These are phyloP conservation scores for Endoconidiophora laricicola DNA, from an alignment of 2,329 filamentous ascomycete species.

Conservation along the genomic window DNA sequence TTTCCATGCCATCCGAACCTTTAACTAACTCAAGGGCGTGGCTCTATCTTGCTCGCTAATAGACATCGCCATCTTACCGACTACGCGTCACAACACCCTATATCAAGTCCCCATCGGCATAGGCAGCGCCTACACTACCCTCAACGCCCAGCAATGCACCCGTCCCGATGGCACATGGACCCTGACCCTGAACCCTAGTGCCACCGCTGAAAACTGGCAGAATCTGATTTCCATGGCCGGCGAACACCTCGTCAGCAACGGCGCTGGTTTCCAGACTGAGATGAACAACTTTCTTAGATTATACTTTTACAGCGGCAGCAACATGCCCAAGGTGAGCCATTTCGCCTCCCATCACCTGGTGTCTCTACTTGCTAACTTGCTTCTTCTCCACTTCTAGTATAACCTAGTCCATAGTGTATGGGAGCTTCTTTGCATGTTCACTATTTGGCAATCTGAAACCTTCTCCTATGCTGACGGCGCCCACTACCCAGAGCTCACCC, in stretches of 20 bases:
- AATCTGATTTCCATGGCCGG: conserved; percentile 24
- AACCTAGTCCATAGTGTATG: conserved; percentile 28
- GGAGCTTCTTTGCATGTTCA: conserved; percentile 32
- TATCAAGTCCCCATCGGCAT: not conserved
- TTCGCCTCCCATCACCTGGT: not conserved
- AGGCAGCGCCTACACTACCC: not conserved
- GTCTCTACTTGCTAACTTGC: conserved; percentile 3
- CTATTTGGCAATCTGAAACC: conserved; percentile 28
- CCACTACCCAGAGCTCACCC: conserved; percentile 18
- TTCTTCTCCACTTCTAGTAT: conserved; percentile 19
- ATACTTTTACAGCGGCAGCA: conserved; percentile 20
- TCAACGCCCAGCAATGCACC: conserved; percentile 8
- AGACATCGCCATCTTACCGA: no score
- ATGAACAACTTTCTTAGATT: conserved; percentile 23
- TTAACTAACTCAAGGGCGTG: conserved; percentile 5
- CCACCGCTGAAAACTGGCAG: conserved; percentile 18
- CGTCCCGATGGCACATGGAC: conserved; percentile 1
- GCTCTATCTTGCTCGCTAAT: not conserved
- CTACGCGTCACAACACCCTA: no score
- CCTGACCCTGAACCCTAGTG: conserved; percentile 3
- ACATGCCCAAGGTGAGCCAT: conserved; percentile 24
- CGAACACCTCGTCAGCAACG: conserved; percentile 22
- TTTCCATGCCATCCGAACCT: not conserved
- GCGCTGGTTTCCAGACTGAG: conserved; percentile 19
- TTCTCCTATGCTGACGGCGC: conserved; percentile 24